Base-by-base conservation (phyloP, 2,329 filamentous ascomycete species). In the Calonectria crousiana region DNA sequence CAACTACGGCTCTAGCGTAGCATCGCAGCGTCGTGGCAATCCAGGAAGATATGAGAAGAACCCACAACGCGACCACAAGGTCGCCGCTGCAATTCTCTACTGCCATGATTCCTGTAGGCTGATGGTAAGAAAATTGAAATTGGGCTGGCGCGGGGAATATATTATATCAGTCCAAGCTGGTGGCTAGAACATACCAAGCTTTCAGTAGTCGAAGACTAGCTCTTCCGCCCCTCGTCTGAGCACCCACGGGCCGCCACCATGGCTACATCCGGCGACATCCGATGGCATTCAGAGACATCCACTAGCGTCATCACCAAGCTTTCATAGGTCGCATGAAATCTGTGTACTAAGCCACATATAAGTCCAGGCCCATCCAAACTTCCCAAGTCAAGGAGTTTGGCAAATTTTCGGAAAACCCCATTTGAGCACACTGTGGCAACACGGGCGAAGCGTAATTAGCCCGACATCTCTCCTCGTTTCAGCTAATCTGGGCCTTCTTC, bases 1-100 rank as follows among this genome's bases (percentile, higher is more conserved):
- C 82, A 16, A 86, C 69, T 8, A 75, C 74, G 1, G 80, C 64
- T 28, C 85, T 83, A 23, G 84, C 83, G 75, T 82, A 86, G 44
- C 81, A 80, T 30, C 58, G 32, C 6, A 60, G n/a, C 4, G 34
- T 8, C 13, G 13, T 26, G 20, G 53, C 13, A 6, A 60, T 9
- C 53, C 53, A 60, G 10, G 32, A 36, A 10, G 53, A 38, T 14
- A 60, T 26, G 11, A 60, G 32, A 38, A 60, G 53, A 26, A 60
- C 53, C 53, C 53, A 60, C 32, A 60, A 36, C 3, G 53, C 32
- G 53, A 60, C 8, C 32, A 60, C 10, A 16, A 60, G 53, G 32
- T 36, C 32, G 3, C 53, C 53, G n/a, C 53, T 60, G 32, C 53
- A 60, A 60, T 60, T 60, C 20, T 60, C 53, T 11, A 60, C 53